A percentile compares a stretch with the other conserved stretches of the same genome.
Evolutionary conservation across 1,284 basidiomycete species (phyloP).

Genomic region (Leccinum fuscescens): DNA sequence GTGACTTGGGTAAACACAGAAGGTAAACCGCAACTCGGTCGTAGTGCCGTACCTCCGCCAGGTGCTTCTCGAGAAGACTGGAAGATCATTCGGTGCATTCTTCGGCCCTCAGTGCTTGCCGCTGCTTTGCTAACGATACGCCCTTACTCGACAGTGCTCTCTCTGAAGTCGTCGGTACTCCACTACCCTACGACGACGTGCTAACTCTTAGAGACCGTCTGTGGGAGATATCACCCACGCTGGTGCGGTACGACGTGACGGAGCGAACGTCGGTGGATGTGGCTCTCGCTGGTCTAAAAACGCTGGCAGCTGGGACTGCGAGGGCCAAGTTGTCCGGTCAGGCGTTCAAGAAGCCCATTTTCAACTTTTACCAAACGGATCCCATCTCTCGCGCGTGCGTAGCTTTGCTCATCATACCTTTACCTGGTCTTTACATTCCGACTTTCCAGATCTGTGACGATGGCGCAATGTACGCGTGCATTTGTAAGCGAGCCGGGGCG

Average conservation of each 20-base stretch:
- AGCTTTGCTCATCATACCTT: not conserved
- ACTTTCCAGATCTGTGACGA: slow-evolving; percentile 72
- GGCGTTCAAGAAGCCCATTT: slow-evolving; percentile 78
- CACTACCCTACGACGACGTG: slow-evolving; percentile 91
- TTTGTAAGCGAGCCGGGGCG: slow-evolving; percentile 46
- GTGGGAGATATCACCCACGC: slow-evolving; percentile 94
- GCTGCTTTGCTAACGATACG: not conserved
- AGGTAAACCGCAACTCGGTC: slow-evolving; percentile 88
- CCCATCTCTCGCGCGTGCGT: slow-evolving; percentile 82
- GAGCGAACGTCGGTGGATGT: slow-evolving; percentile 77
- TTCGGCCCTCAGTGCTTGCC: not conserved
- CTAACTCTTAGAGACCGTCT: slow-evolving; percentile 88
- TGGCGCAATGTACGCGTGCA: slow-evolving; percentile 78
- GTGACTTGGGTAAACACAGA: slow-evolving; percentile 98
- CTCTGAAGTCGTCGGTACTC: slow-evolving; percentile 81
- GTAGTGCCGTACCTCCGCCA: slow-evolving; percentile 93
- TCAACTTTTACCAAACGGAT: slow-evolving; percentile 97
- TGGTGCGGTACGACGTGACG: slow-evolving; percentile 86
- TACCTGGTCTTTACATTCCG: not conserved
- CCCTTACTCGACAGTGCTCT: slow-evolving; percentile 62
- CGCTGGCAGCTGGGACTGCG: slow-evolving; percentile 51
- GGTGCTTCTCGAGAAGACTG: slow-evolving; percentile 96
- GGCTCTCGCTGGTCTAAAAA: slow-evolving; percentile 68
- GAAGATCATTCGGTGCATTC: slow-evolving; percentile 87
- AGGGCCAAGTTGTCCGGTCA: slow-evolving; percentile 58